Evolutionary conservation across 805 yeast species (phyloP).

Genomic region (Lipomyces orientalis): DNA sequence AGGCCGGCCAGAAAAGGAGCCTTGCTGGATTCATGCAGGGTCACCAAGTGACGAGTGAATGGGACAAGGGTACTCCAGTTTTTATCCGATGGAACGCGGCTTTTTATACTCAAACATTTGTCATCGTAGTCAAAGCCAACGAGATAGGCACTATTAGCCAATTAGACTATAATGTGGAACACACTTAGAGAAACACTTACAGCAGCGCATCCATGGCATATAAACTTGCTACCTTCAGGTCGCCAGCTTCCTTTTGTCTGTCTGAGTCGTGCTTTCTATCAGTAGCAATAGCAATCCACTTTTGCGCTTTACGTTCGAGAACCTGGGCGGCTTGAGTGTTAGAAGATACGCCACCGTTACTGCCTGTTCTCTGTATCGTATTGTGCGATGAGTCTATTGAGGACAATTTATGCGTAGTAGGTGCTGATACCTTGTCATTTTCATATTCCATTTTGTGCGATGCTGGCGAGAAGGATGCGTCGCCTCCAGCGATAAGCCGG

Average conservation of each 20-base stretch:
- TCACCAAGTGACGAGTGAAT: constrained; percentile 32
- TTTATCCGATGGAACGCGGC: constrained; percentile 32
- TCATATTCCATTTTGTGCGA: neutral
- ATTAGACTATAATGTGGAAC: neutral
- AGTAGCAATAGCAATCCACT: constrained; percentile 50
- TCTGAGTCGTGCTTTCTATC: constrained; percentile 51
- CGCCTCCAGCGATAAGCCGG: constrained; percentile 6
- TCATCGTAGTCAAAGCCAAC: constrained; percentile 41
- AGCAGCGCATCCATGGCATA: constrained; percentile 50
- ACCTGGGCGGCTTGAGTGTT: constrained; percentile 39
- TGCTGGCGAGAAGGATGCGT: constrained; percentile 1
- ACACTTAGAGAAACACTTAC: constrained; percentile 17
- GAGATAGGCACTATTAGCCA: constrained; percentile 30
- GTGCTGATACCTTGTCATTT: neutral
- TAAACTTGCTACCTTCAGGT: constrained; percentile 45
- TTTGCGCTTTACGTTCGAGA: constrained; percentile 30
- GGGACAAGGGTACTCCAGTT: constrained; percentile 39
- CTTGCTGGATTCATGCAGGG: constrained; percentile 30
- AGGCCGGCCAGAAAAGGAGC: constrained; percentile 33
- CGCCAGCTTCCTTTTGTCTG: constrained; percentile 40
- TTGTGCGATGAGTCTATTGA: constrained; percentile 25
- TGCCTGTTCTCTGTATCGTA: constrained; percentile 37
- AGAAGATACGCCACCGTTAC: constrained; percentile 23
- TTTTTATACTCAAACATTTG: constrained; percentile 22
- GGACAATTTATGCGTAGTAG: constrained; percentile 9